Evolutionary conservation across 768 basidiomycete genomes (phyloP).

Genomic region (Trametes cinnabarina): DNA sequence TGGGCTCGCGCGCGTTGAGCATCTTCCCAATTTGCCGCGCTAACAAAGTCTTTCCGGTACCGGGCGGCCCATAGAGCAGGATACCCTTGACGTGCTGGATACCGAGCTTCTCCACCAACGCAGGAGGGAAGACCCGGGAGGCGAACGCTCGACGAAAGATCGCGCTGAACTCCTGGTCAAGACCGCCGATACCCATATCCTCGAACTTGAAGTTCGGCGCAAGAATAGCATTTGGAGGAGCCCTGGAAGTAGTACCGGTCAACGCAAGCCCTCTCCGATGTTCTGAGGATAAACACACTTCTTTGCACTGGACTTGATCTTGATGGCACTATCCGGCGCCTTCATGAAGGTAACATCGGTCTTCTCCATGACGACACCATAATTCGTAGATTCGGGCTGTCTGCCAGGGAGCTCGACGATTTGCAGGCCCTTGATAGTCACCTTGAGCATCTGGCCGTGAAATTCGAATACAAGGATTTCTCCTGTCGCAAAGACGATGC

Average conservation of each 20-base stretch:
- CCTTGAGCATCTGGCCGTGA: slow-evolving; percentile 80
- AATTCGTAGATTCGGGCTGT: slow-evolving; percentile 40
- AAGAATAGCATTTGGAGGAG: slow-evolving; percentile 91
- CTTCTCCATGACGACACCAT: slow-evolving; percentile 84
- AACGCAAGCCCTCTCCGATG: not conserved
- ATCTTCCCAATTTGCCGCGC: slow-evolving; percentile 99
- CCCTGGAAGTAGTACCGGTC: slow-evolving; percentile 40
- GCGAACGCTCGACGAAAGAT: slow-evolving; percentile 99
- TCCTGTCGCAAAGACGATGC: slow-evolving; percentile 65
- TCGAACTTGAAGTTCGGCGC: slow-evolving; percentile 99
- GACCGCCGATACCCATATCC: slow-evolving; percentile 97
- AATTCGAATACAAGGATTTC: slow-evolving; percentile 84
- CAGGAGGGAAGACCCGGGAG: slow-evolving; percentile 97
- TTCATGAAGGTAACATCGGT: slow-evolving; percentile 92
- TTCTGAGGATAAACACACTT: slow-evolving; percentile 52
- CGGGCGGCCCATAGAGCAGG: slow-evolving; percentile 92
- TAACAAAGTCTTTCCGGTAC: slow-evolving; percentile 97
- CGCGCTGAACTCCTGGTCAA: slow-evolving; percentile 90
- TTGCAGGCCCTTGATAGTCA: slow-evolving; percentile 57
- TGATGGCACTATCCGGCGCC: slow-evolving; percentile 75
- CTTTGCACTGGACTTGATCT: slow-evolving; percentile 88
- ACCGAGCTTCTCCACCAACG: slow-evolving; percentile 93
- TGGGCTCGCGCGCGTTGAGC: slow-evolving; percentile 96
- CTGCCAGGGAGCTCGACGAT: slow-evolving; percentile 61
- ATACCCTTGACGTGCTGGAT: slow-evolving; percentile 99